Conservation (phyloP, 2,329 filamentous ascomycete species). For the Phyllosticta ampelicida region DNA sequence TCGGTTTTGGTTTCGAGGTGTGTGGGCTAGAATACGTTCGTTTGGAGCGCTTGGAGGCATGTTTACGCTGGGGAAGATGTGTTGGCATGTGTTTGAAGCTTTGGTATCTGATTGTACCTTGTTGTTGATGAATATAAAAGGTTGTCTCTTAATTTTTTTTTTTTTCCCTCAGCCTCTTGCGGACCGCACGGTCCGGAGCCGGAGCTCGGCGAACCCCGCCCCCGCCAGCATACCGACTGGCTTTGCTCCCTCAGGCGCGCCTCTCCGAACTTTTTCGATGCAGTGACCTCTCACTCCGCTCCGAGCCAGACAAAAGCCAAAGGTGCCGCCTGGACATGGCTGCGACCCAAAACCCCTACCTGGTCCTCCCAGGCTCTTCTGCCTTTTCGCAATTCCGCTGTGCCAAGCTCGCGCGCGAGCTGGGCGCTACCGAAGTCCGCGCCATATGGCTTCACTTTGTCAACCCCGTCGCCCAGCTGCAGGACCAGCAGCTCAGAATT, state of each 20-base stretch:
- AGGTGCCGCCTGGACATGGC: constrained; percentile 12
- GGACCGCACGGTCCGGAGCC: neutral
- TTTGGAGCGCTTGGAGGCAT: neutral
- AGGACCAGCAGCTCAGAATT: constrained; percentile 37
- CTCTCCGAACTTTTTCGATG: constrained; percentile 11
- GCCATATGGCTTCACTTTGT: constrained; percentile 44
- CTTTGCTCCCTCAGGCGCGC: constrained; percentile 8
- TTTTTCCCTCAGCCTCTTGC: neutral
- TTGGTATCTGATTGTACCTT: neutral
- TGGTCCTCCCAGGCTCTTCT: constrained; percentile 40
- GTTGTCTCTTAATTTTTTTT: neutral
- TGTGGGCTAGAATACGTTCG: neutral
- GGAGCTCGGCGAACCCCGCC: constrained; percentile 6
- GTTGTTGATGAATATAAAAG: neutral
- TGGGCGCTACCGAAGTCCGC: constrained; percentile 37
- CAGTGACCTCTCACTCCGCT: constrained; percentile 4
- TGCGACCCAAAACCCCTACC: constrained; percentile 23
- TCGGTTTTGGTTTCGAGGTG: neutral
- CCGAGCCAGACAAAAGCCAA: constrained; percentile 1
- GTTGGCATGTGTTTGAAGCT: neutral
- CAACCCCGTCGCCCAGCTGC: constrained; percentile 30
- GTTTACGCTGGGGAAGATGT: neutral
- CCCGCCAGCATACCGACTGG: constrained; percentile 1
- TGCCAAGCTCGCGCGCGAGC: constrained; percentile 33
- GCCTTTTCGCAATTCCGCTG: constrained; percentile 45